Conservation (phyloP, 805 yeast species). For the Candida hungchunana region DNA sequence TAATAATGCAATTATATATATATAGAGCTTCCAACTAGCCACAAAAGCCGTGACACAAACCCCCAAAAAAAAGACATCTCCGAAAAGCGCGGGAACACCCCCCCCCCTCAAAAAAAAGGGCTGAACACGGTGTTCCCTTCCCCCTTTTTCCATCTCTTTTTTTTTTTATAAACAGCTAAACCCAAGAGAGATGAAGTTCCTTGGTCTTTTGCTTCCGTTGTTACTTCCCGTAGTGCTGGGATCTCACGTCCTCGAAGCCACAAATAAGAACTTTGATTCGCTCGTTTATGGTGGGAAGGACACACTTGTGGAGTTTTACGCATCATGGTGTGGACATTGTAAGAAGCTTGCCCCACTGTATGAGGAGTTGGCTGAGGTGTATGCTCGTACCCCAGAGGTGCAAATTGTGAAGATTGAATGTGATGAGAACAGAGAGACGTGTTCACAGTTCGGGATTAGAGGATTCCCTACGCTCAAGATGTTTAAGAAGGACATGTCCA, state of each 20-base stretch:
- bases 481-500: slow-evolving; percentile 51
- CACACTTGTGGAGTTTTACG: slow-evolving; percentile 83
- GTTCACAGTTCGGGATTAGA: slow-evolving; percentile 57
- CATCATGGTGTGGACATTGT: slow-evolving; percentile 98
- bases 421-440: slow-evolving; percentile 78
- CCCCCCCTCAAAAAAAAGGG: no score
- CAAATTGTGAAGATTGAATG: slow-evolving; percentile 85
- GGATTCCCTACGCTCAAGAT: slow-evolving; percentile 92
- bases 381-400: slow-evolving; percentile 50
- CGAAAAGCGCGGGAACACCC: no score
- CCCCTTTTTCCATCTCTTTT: no score
- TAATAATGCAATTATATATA: no score
- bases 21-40: no score
- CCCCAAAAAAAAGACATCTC: no score
- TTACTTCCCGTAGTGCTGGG: slow-evolving; percentile 8
- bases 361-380: slow-evolving; percentile 76
- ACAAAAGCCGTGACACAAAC: no score
- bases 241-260: slow-evolving; percentile 10
- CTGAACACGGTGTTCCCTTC: no score
- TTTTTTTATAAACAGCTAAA: no score
- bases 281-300: slow-evolving; percentile 60
- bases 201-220: slow-evolving; percentile 1
- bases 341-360: slow-evolving; percentile 82
- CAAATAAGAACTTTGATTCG: slow-evolving; percentile 43
- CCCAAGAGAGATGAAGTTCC: slow-evolving; percentile 2